A percentile compares a stretch with the other conserved stretches of the same genome.
These are phyloP conservation scores for Tolypocladium sp. DNA, from an alignment of 2,329 filamentous ascomycete genomes.

Conservation along the genomic window DNA sequence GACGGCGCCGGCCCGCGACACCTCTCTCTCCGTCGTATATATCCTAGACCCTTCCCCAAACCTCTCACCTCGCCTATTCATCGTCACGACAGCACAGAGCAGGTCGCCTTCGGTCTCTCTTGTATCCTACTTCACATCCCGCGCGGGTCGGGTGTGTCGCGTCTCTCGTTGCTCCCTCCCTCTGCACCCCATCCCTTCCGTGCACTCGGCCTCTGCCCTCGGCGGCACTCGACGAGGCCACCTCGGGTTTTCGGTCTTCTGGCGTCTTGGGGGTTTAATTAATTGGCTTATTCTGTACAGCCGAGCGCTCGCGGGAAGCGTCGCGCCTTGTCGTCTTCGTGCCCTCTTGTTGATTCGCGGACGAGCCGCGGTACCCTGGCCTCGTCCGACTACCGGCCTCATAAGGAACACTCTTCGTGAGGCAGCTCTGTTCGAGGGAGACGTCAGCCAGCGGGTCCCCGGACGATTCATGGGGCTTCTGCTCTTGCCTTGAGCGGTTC, in stretches of 20 bases:
- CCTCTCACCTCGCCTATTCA: not conserved
- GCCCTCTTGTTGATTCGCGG: not conserved
- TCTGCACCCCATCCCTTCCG: not conserved
- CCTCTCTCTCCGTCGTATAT: not conserved
- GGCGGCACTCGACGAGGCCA: not conserved
- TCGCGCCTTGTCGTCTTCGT: not conserved
- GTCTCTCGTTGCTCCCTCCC: not conserved
- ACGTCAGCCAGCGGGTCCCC: not conserved
- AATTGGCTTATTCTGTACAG: not conserved
- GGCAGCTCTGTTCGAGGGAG: not conserved
- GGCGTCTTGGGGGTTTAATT: not conserved
- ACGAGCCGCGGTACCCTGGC: not conserved
- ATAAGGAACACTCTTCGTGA: not conserved
- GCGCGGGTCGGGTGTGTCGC: not conserved
- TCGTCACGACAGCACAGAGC: not conserved
- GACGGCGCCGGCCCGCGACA: slow-evolving; percentile 6
- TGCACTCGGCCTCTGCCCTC: not conserved
- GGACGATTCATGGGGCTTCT: not conserved
- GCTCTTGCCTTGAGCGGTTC: not conserved
- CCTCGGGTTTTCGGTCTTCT: not conserved
- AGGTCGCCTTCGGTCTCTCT: not conserved
- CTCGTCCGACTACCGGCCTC: not conserved
- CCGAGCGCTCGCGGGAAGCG: not conserved
- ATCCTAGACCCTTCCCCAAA: not conserved
- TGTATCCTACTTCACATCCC: not conserved